These are phyloP conservation scores for Penicillium sclerotigenum DNA, from an alignment of 2,329 filamentous ascomycete genomes.

Conservation along the genomic window DNA sequence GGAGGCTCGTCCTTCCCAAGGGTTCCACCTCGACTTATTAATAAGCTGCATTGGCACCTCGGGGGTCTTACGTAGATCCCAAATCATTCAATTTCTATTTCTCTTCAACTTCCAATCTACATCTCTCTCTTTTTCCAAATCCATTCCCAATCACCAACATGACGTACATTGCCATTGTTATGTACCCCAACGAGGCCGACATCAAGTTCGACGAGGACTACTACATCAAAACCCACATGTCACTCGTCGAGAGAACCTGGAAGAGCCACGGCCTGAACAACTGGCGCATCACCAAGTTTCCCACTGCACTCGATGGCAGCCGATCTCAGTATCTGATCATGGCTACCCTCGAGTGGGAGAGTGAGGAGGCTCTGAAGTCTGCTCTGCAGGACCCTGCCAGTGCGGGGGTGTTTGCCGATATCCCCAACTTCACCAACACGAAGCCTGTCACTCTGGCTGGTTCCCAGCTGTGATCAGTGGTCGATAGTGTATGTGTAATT, in stretches of 20 bases:
- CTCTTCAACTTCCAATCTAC: not conserved
- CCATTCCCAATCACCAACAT: conserved; percentile 8
- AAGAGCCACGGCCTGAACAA: conserved; percentile 15
- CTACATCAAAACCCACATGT: conserved; percentile 25
- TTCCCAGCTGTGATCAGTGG: not conserved
- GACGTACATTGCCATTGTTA: conserved; percentile 16
- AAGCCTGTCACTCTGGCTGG: conserved; percentile 20
- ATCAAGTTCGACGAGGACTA: conserved; percentile 22
- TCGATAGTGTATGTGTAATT: not conserved
- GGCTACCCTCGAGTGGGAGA: conserved; percentile 19
- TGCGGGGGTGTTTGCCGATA: conserved; percentile 17
- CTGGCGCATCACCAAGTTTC: conserved; percentile 21
- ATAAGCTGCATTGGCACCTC: too few relatives aligned
- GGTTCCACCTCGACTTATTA: too few relatives aligned
- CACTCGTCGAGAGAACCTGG: conserved; percentile 20
- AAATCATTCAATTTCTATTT: not conserved
- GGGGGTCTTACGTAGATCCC: too few relatives aligned
- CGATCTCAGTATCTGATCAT: conserved; percentile 16
- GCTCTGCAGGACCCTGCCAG: conserved; percentile 7
- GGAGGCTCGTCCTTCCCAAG: too few relatives aligned
- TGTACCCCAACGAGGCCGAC: conserved; percentile 22
- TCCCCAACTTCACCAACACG: conserved; percentile 26
- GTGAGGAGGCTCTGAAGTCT: conserved; percentile 13
- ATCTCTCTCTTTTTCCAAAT: not conserved
- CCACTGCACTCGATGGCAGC: conserved; percentile 14